Conservation (phyloP, 2,329 filamentous ascomycete genomes). For the Metarhizium album region DNA sequence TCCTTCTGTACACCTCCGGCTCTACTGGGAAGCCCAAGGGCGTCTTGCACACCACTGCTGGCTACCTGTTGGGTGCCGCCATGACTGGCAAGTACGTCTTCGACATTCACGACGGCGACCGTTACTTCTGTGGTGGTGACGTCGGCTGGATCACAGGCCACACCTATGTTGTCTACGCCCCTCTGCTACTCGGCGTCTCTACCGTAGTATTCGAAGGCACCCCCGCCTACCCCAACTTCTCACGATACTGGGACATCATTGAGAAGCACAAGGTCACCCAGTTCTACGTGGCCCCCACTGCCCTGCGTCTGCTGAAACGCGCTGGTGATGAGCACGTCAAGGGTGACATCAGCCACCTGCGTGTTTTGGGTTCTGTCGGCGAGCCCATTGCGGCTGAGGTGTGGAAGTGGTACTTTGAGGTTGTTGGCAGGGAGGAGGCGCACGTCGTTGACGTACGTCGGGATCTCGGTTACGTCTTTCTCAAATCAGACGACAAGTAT, state of each 20-base stretch:
- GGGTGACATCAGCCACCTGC: conserved; percentile 76
- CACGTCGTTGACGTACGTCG: conserved; percentile 81
- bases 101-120: conserved; percentile 88
- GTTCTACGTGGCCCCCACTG: conserved; percentile 96
- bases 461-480: neutral
- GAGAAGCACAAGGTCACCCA: conserved; percentile 91
- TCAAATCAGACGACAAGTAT: neutral
- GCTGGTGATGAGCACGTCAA: conserved; percentile 89
- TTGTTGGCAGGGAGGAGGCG: conserved; percentile 84
- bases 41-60: conserved; percentile 93
- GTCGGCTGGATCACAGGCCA: conserved; percentile 99
- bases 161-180: conserved; percentile 96
- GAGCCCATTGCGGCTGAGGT: conserved; percentile 97
- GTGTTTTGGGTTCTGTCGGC: conserved; percentile 87
- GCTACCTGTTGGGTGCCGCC: conserved; percentile 89
- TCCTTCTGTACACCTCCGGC: conserved; percentile 94
- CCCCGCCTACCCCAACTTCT: conserved; percentile 94
- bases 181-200: conserved; percentile 80
- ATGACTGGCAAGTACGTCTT: conserved; percentile 97
- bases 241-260: conserved; percentile 97
- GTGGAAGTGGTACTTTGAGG: conserved; percentile 99
- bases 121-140: conserved; percentile 95
- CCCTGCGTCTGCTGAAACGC: conserved; percentile 84
- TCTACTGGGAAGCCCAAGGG: conserved; percentile 99
- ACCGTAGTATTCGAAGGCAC: conserved; percentile 98